Conservation (phyloP, 768 basidiomycete genomes). For the Boletellus sp. region DNA sequence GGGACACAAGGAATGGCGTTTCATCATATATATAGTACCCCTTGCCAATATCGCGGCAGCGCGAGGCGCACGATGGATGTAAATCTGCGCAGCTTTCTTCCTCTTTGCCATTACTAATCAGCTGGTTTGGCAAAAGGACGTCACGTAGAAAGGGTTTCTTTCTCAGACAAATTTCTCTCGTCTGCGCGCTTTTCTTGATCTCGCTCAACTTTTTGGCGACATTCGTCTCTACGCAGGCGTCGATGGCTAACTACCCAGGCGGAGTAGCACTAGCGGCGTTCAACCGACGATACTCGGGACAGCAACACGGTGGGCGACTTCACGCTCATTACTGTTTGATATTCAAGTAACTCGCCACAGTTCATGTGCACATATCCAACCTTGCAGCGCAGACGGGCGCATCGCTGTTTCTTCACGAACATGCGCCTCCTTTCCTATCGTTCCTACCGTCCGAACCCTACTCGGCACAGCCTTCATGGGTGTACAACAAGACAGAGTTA, state of each 20-base stretch:
- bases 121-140: constrained; percentile 33
- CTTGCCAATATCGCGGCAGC: constrained; percentile 78
- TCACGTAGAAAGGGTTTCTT: constrained; percentile 46
- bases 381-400: constrained; percentile 88
- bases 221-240: constrained; percentile 50
- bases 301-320: constrained; percentile 27
- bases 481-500: constrained; percentile 81
- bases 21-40: constrained; percentile 85
- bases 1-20: constrained; percentile 97
- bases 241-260: constrained; percentile 84
- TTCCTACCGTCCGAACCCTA: constrained; percentile 10
- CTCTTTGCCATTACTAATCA: background rate
- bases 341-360: constrained; percentile 28
- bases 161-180: constrained; percentile 43
- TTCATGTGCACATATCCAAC: constrained; percentile 78
- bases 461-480: constrained; percentile 40
- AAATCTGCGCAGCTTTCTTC: constrained; percentile 24
- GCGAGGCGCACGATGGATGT: constrained; percentile 61
- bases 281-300: constrained; percentile 47
- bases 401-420: constrained; percentile 76
- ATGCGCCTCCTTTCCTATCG: constrained; percentile 47
- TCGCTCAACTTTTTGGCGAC: constrained; percentile 53
- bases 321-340: background rate
- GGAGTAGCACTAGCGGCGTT: constrained; percentile 66
- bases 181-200: constrained; percentile 48